Evolutionary conservation across 169 alveolate species (phyloP), one percentile per base, ranked within the genome.

Genomic region (Babesia bovis): DNA sequence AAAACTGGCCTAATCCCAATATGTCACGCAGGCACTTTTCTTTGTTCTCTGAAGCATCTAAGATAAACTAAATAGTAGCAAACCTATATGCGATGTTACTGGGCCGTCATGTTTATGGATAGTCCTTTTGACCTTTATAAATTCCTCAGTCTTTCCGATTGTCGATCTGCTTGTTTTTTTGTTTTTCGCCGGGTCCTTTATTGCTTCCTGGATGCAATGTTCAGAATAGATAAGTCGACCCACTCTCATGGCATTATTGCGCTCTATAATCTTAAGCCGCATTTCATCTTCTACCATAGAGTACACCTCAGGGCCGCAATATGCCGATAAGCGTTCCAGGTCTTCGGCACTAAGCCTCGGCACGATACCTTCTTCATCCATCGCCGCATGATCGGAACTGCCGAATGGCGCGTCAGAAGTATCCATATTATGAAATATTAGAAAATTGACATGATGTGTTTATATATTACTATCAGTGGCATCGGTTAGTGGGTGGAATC

Each of bases 181-280:
- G 42, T 21, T 28, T 44, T 78, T 78, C 7, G 65, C 71, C 7
- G 71, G 51, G 13, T 23, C 47, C 82, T 78, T 78, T 7, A 60
- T 71, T 21, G 71, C 65, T 4, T 66, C 82, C 86, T 78, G 50
- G 23, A 21, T 17, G 33, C 15, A 10, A n/a, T 15, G 3, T 15
- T 25, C 15, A 3, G 0, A 19, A 1, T 30, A 1, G 12, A 10
- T 71, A 23, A 4, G 13, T 4, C 19, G 13, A 4, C 66, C 4
- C 33, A 78, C 86, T 19, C 86, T 30, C 82, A 78, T 78, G 28
- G 63, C 75, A 30, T 70, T 42, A 57, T 78, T 78, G 13, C 86
- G 56, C 77, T 55, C 53, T 2, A 65, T 26, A 19, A 78, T 69
- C 28, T 78, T 76, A n/a, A 33, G 57, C 26, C 68, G 86, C 58